A percentile compares a stretch with the other conserved stretches of the same genome.
These are phyloP conservation scores for Acmispon strigosus DNA, from an alignment of 306 rosid genomes.

Conservation along the genomic window DNA sequence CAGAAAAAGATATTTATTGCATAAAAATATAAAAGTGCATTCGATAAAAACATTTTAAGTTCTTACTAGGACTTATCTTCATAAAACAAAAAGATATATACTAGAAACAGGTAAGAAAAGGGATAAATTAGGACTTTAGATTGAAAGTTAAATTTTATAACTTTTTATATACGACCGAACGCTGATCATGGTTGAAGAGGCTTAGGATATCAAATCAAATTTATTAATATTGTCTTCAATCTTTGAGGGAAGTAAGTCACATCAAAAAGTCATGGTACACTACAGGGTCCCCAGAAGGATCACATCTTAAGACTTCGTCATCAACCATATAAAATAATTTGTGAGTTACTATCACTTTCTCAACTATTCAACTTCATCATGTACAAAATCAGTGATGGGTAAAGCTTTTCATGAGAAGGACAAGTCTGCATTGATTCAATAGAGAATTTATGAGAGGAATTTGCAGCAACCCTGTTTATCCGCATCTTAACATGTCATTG, in stretches of 20 bases:
- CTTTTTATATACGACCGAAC: background rate
- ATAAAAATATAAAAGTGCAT: too few relatives aligned
- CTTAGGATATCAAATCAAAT: background rate
- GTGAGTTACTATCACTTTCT: conserved; percentile 32
- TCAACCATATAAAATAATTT: conserved; percentile 14
- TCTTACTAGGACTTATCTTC: too few relatives aligned
- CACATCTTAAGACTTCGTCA: conserved; percentile 7
- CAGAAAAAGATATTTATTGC: too few relatives aligned
- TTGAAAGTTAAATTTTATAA: background rate
- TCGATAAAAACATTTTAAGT: too few relatives aligned
- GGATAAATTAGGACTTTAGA: background rate
- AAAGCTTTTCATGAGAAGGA: conserved; percentile 27
- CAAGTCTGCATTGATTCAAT: conserved; percentile 1
- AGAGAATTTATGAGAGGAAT: conserved; percentile 17
- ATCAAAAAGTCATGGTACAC: background rate
- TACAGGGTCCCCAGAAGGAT: background rate
- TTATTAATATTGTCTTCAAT: background rate
- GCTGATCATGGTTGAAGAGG: background rate
- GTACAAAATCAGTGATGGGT: conserved; percentile 15
- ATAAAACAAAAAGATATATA: background rate
- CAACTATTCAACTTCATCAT: conserved; percentile 10
- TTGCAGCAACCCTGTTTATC: conserved; percentile 2
- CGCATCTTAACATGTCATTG: conserved; percentile 11
- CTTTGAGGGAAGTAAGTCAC: background rate
- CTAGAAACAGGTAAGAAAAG: background rate